Conservation (phyloP, 371 early-diverging fungal species). For the Amoeboaphelidium protococcarum region DNA sequence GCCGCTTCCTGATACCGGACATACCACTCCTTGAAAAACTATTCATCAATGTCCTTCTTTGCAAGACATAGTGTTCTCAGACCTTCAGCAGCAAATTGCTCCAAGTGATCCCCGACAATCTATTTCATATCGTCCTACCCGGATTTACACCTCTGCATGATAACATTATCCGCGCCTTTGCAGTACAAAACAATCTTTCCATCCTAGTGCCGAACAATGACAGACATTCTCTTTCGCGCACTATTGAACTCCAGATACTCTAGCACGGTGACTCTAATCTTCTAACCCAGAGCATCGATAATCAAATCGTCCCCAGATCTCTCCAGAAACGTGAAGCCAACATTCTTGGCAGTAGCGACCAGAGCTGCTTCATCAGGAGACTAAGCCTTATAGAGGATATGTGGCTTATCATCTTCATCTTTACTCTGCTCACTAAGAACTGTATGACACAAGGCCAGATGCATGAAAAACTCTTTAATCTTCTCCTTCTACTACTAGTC, state of each 20-base stretch:
- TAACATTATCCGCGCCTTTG: constrained; percentile 91
- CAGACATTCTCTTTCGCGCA: constrained; percentile 58
- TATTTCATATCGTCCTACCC: constrained; percentile 26
- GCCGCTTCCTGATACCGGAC: constrained; percentile 24
- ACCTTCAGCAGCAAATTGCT: constrained; percentile 9
- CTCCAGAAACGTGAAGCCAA: constrained; percentile 58
- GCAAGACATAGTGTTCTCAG: constrained; percentile 6
- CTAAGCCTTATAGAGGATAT: constrained; percentile 47
- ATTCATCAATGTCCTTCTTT: constrained; percentile 5
- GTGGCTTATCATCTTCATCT: constrained; percentile 2
- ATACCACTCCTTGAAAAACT: constrained; percentile 34
- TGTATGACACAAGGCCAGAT: constrained; percentile 75
- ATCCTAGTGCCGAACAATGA: constrained; percentile 31
- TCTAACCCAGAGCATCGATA: constrained; percentile 37
- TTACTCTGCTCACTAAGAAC: constrained; percentile 45
- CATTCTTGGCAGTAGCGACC: constrained; percentile 57
- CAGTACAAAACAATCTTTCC: constrained; percentile 46
- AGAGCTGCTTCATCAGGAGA: constrained; percentile 85
- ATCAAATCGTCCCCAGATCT: constrained; percentile 27
- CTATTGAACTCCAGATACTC: constrained; percentile 57
- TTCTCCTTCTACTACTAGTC: background rate
- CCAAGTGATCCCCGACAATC: constrained; percentile 19
- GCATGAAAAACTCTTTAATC: constrained; percentile 32
- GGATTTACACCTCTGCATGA: constrained; percentile 40
- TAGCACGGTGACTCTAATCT: constrained; percentile 27